A percentile compares a stretch with the other conserved stretches of the same genome.
phyloP scores from a whole-genome alignment of 108 stramenopile genomes.

The Nitzschia sp. region DNA sequence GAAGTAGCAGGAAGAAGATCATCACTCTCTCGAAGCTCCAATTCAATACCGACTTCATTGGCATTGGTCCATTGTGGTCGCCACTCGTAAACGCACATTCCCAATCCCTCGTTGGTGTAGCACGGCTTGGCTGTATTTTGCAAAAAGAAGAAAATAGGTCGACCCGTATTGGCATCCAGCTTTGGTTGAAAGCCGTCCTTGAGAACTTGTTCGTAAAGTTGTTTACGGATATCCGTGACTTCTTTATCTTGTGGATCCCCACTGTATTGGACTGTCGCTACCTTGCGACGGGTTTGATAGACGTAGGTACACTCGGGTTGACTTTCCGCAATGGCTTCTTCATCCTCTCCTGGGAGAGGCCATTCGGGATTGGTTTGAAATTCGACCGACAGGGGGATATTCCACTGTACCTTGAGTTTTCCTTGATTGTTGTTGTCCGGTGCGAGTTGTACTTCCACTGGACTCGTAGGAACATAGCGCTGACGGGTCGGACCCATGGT shows the following conservation, averaged over 20 bases:
- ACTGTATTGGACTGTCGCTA: slow-evolving; percentile 73
- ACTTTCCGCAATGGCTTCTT: slow-evolving; percentile 23
- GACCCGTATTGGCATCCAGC: slow-evolving; percentile 61
- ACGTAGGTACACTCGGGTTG: slow-evolving; percentile 27
- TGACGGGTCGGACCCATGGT: slow-evolving; percentile 78
- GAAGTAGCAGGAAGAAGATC: no score
- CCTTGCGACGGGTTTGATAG: slow-evolving; percentile 47
- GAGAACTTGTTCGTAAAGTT: slow-evolving; percentile 68
- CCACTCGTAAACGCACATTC: slow-evolving; percentile 88
- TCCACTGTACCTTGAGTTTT: slow-evolving; percentile 49
- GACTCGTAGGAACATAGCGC: slow-evolving; percentile 62
- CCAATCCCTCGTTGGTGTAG: slow-evolving; percentile 72
- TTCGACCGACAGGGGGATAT: slow-evolving; percentile 61
- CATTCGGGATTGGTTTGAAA: slow-evolving; percentile 50
- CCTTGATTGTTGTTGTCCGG: slow-evolving; percentile 14
- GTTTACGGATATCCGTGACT: slow-evolving; percentile 61
- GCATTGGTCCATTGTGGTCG: slow-evolving; percentile 51
- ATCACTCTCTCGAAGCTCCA: slow-evolving; percentile 35
- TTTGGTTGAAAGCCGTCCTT: slow-evolving; percentile 75
- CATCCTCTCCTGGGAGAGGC: slow-evolving; percentile 51
- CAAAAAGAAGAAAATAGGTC: slow-evolving; percentile 85
- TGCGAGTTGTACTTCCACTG: slow-evolving; percentile 65
- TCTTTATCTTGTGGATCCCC: slow-evolving; percentile 77
- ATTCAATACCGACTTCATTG: slow-evolving; percentile 84
- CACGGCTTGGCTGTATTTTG: slow-evolving; percentile 76